Base-by-base conservation (phyloP, 495 filamentous ascomycete species). In the Terfezia claveryi region DNA sequence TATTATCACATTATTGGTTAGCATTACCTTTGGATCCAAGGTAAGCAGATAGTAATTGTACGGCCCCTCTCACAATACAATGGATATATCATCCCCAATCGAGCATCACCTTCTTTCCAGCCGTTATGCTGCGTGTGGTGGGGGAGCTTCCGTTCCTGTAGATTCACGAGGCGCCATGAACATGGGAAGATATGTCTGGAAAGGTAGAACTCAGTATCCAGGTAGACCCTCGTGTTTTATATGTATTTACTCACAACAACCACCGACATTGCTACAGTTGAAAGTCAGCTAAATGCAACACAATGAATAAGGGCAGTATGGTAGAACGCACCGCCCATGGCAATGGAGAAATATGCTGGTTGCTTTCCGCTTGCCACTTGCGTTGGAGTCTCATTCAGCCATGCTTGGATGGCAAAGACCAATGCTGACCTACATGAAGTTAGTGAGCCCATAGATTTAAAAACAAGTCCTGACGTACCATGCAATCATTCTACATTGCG, bases 351-450 rank as follows among this genome's bases (percentile, higher is more conserved):
- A 41, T 61, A 62, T 7, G 57, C 63, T 0, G 63, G 63, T 37
- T 66, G 63, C 32, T 66, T 66, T 53, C 63, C 63, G 27, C 23
- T 59, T 11, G 63, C 63, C n/a, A 63, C 14, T 16, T 58, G 55
- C 10, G 55, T 60, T 0, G 63, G 60, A 0, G 60, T 62, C 51
- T 66, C 63, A 36, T 58, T 66, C 46, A 66, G 56, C 63, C 63
- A 66, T 38, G 50, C 55, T 51, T 66, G 63, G n/a, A 66, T 14
- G 8, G 63, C 63, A 20, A 66, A 66, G 36, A 66, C 54, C 20
- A 66, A 57, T 10, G 63, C 53, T 0, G 59, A 57, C 63, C 63
- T 58, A 37, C 11, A 32, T 49, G 14, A 10, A 5, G 17, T 38
- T 16, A 38, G 52, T 16, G 52, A 32, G 12, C 51, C 8, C 8